Conservation (phyloP, 306 rosid genomes). For the Cicer pinnatifidum region DNA sequence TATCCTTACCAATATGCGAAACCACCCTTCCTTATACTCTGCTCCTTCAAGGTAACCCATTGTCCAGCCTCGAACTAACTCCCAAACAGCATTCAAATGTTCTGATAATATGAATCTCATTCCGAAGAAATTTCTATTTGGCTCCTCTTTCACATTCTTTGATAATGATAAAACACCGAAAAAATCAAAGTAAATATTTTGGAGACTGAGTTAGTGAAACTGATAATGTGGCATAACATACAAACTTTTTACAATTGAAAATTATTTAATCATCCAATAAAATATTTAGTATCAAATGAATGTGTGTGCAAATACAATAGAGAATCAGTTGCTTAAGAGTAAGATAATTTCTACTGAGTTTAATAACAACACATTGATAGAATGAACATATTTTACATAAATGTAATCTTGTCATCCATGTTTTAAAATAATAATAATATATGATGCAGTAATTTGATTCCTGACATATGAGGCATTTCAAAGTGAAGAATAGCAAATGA, state of each 20-base stretch:
- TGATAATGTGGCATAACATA: neutral
- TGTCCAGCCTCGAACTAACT: slow-evolving; percentile 63
- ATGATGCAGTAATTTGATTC: neutral
- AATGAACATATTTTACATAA: neutral
- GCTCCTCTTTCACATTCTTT: slow-evolving; percentile 68
- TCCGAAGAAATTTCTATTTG: slow-evolving; percentile 70
- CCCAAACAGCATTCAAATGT: slow-evolving; percentile 75
- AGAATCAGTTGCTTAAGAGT: neutral
- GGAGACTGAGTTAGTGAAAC: slow-evolving; percentile 12
- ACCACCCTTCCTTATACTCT: slow-evolving; percentile 73
- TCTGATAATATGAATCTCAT: slow-evolving; percentile 47
- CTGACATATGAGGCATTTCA: neutral
- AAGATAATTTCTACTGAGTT: neutral
- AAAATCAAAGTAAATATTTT: slow-evolving; percentile 25
- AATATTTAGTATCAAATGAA: slow-evolving; percentile 28
- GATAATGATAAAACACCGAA: slow-evolving; percentile 32
- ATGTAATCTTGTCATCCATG: neutral
- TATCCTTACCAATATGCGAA: slow-evolving; percentile 52
- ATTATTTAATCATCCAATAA: neutral
- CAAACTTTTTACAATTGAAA: slow-evolving; percentile 5
- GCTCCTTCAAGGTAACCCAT: slow-evolving; percentile 65
- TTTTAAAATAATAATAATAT: neutral
- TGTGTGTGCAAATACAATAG: neutral
- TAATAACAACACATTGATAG: neutral
- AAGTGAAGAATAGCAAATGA: slow-evolving; percentile 18